Conservation (phyloP, 768 basidiomycete genomes). For the Tylopilus balloui region DNA sequence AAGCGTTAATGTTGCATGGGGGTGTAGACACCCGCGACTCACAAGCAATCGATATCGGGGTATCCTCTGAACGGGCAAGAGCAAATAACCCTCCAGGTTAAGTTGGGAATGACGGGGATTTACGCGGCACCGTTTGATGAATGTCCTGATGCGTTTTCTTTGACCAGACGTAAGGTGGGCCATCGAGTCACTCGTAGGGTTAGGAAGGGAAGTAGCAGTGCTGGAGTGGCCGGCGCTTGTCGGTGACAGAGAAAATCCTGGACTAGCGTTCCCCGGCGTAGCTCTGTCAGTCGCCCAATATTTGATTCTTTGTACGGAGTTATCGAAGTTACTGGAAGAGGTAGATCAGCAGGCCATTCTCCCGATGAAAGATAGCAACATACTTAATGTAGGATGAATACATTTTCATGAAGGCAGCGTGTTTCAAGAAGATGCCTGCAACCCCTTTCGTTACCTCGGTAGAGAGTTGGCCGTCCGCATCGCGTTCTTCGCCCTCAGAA, state of each 20-base stretch:
- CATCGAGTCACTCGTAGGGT: slow-evolving; percentile 38
- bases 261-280: slow-evolving; percentile 34
- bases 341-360: slow-evolving; percentile 10
- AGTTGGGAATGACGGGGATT: slow-evolving; percentile 91
- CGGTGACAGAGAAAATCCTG: slow-evolving; percentile 42
- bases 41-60: slow-evolving; percentile 95
- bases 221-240: slow-evolving; percentile 55
- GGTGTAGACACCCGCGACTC: slow-evolving; percentile 29
- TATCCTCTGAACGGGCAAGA: slow-evolving; percentile 94
- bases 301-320: slow-evolving; percentile 81
- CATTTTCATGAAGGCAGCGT: slow-evolving; percentile 98
- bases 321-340: slow-evolving; percentile 81
- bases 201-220: slow-evolving; percentile 48
- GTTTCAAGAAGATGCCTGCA: slow-evolving; percentile 85
- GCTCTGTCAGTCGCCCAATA: slow-evolving; percentile 71
- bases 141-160: slow-evolving; percentile 81
- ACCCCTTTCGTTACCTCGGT: slow-evolving; percentile 72
- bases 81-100: slow-evolving; percentile 88
- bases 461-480: slow-evolving; percentile 71
- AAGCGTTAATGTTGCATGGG: slow-evolving; percentile 1
- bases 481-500: slow-evolving; percentile 45
- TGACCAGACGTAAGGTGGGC: slow-evolving; percentile 71
- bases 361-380: slow-evolving; percentile 27
- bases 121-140: slow-evolving; percentile 84
- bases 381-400: slow-evolving; percentile 98